Conservation (phyloP, 2,329 filamentous ascomycete genomes). For the Clonostachys byssicola region DNA sequence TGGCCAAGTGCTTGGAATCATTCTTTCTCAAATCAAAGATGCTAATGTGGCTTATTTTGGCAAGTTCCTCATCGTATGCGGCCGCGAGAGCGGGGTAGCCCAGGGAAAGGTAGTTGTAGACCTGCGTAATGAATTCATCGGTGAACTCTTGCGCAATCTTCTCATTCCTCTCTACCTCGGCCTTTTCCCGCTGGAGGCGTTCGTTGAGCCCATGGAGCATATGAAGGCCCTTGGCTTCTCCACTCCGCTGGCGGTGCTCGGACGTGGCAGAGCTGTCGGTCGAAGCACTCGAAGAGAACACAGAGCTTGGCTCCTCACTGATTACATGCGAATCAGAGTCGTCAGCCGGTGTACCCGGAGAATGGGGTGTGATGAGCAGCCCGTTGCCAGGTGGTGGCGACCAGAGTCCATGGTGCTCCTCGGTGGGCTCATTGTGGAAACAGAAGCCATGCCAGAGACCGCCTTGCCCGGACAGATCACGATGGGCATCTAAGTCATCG, state of each 20-base stretch:
- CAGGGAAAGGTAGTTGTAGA: constrained; percentile 93
- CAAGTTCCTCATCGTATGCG: constrained; percentile 79
- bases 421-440: constrained; percentile 32
- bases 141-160: constrained; percentile 65
- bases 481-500: constrained; percentile 42
- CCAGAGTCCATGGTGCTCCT: background rate
- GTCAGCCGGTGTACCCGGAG: constrained; percentile 33
- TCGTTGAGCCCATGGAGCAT: constrained; percentile 49
- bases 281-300: constrained; percentile 14
- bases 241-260: constrained; percentile 17
- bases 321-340: constrained; percentile 30
- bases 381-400: constrained; percentile 3
- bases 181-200: constrained; percentile 28
- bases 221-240: constrained; percentile 37
- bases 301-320: constrained; percentile 32
- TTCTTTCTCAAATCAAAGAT: constrained; percentile 67
- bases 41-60: constrained; percentile 70
- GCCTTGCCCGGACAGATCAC: constrained; percentile 50
- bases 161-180: constrained; percentile 43
- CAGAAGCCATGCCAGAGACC: constrained; percentile 80
- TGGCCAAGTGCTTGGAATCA: constrained; percentile 57
- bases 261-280: constrained; percentile 8
- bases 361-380: constrained; percentile 46
- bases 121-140: constrained; percentile 85
- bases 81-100: constrained; percentile 85